Conservation (phyloP, 1,139 yeast genomes). For the Taiozyma sp. region DNA sequence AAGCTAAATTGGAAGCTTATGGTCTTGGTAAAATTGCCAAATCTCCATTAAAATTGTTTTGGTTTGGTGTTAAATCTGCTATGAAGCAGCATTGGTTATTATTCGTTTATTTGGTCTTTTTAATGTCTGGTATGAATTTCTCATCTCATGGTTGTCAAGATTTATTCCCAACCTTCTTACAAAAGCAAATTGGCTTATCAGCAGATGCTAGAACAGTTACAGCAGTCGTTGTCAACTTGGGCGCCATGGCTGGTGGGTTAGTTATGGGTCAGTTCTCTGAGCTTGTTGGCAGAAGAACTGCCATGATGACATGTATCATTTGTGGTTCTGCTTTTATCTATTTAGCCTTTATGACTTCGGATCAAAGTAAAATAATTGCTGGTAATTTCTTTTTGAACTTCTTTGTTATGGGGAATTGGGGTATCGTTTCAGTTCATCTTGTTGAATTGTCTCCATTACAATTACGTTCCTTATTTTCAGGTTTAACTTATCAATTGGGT, state of each 20-base stretch:
- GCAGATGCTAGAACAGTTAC: conserved; percentile 41
- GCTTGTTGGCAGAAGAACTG: conserved; percentile 42
- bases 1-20: conserved; percentile 27
- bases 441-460: conserved; percentile 55
- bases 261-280: conserved; percentile 29
- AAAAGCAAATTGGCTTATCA: conserved; percentile 35
- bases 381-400: conserved; percentile 51
- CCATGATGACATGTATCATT: conserved; percentile 38
- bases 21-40: conserved; percentile 34
- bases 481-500: conserved; percentile 55
- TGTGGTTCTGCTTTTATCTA: conserved; percentile 47
- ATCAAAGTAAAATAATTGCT: conserved; percentile 34
- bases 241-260: conserved; percentile 44
- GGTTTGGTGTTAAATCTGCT: conserved; percentile 22
- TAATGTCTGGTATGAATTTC: conserved; percentile 48
- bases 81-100: conserved; percentile 21
- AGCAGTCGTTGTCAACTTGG: conserved; percentile 41
- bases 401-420: conserved; percentile 56
- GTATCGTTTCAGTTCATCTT: conserved; percentile 49
- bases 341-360: conserved; percentile 43
- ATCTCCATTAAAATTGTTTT: conserved; percentile 9
- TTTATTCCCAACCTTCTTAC: conserved; percentile 44
- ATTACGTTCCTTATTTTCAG: conserved; percentile 48
- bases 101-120: conserved; percentile 39
- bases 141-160: conserved; percentile 55